phyloP scores from a whole-genome alignment of 257 asterid genomes.

The Echites panduratus region DNA sequence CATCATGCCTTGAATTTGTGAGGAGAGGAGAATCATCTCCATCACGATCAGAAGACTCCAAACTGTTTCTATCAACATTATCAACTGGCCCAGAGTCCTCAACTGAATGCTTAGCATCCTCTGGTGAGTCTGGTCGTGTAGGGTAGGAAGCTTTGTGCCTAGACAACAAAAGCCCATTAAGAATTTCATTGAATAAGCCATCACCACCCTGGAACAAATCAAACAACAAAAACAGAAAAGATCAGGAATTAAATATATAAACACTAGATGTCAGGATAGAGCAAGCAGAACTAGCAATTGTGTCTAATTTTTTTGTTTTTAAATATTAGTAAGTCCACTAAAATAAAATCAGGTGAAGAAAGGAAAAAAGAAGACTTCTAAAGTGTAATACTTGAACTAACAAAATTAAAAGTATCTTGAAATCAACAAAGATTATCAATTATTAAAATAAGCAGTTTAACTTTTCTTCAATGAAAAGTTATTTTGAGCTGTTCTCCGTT shows the following conservation, averaged over 20 bases:
- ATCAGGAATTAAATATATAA: constrained; percentile 1
- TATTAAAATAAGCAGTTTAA: not conserved
- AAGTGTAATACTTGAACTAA: not conserved
- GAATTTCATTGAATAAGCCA: constrained; percentile 89
- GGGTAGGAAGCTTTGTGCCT: constrained; percentile 89
- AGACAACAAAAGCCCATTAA: constrained; percentile 74
- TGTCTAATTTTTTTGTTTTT: not conserved
- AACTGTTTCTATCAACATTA: constrained; percentile 32
- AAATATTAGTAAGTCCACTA: not conserved
- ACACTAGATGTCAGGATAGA: not conserved
- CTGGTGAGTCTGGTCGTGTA: constrained; percentile 61
- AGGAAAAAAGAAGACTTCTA: not conserved
- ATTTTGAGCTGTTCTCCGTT: not conserved
- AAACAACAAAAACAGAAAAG: constrained; percentile 19
- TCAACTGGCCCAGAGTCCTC: constrained; percentile 32
- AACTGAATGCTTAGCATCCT: constrained; percentile 30
- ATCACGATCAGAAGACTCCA: constrained; percentile 37
- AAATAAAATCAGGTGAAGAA: constrained; percentile 3
- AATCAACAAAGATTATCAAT: not conserved
- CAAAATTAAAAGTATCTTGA: not conserved
- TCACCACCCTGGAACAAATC: constrained; percentile 78
- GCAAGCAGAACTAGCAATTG: not conserved
- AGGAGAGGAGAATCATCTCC: constrained; percentile 71
- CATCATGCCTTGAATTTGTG: constrained; percentile 35
- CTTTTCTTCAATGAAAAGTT: not conserved